Conservation (phyloP, 73 alveolate genomes). For the Paramecium bursaria region DNA sequence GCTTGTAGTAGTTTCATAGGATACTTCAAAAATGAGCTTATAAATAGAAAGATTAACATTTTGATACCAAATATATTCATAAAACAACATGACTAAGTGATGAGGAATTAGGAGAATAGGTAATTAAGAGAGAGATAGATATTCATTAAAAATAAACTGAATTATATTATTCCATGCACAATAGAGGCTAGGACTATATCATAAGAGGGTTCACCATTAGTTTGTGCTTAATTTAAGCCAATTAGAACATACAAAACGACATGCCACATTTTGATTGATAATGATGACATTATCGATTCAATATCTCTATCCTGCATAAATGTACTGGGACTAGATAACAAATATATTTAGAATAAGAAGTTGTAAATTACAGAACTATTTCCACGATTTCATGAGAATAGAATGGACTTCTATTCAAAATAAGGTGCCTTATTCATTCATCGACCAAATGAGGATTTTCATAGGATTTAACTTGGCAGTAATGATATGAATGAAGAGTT, state of each 20-base stretch:
- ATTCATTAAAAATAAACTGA: slow-evolving; percentile 25
- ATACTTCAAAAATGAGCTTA: slow-evolving; percentile 32
- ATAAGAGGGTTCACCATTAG: not conserved
- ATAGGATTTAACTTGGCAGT: too few relatives aligned
- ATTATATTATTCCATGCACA: slow-evolving; percentile 43
- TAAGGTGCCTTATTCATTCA: not conserved
- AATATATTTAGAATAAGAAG: slow-evolving; percentile 24
- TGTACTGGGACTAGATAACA: slow-evolving; percentile 24
- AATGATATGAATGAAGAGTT: too few relatives aligned
- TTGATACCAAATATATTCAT: slow-evolving; percentile 30
- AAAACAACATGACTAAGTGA: slow-evolving; percentile 6
- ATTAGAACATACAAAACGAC: slow-evolving; percentile 18
- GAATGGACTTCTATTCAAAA: slow-evolving; percentile 5
- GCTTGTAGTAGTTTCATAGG: slow-evolving; percentile 53
- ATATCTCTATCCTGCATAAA: slow-evolving; percentile 22
- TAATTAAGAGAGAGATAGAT: slow-evolving; percentile 31
- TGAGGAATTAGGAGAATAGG: slow-evolving; percentile 8
- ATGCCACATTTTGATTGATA: slow-evolving; percentile 26
- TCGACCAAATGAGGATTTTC: not conserved
- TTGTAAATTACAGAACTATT: slow-evolving; percentile 18
- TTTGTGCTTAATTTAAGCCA: slow-evolving; percentile 22
- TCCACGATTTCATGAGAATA: slow-evolving; percentile 4
- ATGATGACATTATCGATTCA: slow-evolving; percentile 51
- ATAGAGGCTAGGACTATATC: slow-evolving; percentile 29
- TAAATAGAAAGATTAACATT: slow-evolving; percentile 37